Evolutionary conservation across 2,329 filamentous ascomycete species (phyloP).

Genomic region (Fusarium veterinarium): DNA sequence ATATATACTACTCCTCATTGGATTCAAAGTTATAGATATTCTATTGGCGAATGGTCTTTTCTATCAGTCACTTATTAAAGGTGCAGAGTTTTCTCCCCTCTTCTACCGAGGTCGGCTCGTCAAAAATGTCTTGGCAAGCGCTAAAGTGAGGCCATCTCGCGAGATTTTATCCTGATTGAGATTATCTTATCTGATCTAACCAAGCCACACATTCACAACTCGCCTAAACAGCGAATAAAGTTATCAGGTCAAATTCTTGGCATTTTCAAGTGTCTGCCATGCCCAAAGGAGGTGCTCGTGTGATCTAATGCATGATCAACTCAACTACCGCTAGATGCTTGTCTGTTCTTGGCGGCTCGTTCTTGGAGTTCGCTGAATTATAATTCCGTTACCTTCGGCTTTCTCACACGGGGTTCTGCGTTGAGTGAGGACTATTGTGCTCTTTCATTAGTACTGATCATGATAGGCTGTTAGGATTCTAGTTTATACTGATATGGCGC

Average conservation of each 20-base stretch:
- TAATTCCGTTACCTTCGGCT: too few species aligned
- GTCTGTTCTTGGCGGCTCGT: background rate
- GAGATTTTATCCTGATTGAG: background rate
- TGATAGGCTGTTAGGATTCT: accelerated
- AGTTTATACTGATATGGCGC: background rate
- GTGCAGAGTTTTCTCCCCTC: background rate
- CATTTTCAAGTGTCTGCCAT: background rate
- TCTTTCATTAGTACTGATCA: background rate
- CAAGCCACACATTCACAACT: background rate
- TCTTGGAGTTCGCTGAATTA: background rate
- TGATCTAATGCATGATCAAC: background rate
- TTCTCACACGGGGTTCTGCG: accelerated
- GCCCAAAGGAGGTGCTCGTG: background rate
- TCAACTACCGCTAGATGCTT: background rate
- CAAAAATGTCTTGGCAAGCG: background rate
- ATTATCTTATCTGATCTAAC: conserved; percentile 6
- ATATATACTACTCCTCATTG: too few species aligned
- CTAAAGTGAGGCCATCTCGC: background rate
- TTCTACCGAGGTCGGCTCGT: background rate
- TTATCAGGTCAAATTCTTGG: background rate
- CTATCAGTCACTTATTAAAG: too few species aligned
- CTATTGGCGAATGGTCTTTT: too few species aligned
- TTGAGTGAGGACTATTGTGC: accelerated
- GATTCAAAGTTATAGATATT: too few species aligned
- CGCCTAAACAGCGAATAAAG: background rate